These are phyloP conservation scores for Russula abietina DNA, from an alignment of 768 basidiomycete genomes.

Conservation along the genomic window DNA sequence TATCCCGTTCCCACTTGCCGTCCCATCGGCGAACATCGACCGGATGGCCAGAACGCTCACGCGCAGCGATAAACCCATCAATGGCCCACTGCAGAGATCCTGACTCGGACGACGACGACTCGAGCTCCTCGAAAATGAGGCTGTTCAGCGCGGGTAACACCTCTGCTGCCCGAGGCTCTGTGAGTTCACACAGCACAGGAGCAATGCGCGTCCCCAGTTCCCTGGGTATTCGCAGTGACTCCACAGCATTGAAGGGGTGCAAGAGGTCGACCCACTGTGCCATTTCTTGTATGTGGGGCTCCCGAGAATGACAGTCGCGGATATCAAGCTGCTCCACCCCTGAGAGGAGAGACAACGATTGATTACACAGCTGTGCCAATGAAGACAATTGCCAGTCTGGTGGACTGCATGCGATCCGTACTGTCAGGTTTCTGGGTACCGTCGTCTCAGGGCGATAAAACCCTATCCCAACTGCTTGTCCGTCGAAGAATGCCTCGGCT, in stretches of 20 bases:
- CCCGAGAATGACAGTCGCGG: too few relatives aligned
- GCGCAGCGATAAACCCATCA: neutral
- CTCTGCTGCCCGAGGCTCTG: neutral
- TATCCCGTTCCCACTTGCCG: neutral
- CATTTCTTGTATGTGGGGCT: too few relatives aligned
- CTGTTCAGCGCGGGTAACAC: slow-evolving; percentile 8
- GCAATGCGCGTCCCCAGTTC: neutral
- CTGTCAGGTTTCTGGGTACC: too few relatives aligned
- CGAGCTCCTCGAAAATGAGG: neutral
- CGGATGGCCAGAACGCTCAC: neutral
- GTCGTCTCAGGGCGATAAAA: too few relatives aligned
- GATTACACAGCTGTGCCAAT: neutral
- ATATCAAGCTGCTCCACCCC: too few relatives aligned
- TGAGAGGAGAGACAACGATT: neutral
- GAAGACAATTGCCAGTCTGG: neutral
- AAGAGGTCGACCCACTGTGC: neutral
- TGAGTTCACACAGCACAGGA: neutral
- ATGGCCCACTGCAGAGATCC: neutral
- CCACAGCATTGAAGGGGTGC: neutral
- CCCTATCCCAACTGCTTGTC: neutral
- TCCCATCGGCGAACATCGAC: neutral
- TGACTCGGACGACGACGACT: neutral
- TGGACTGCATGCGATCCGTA: neutral
- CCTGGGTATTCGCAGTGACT: neutral
- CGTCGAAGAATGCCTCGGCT: neutral